A percentile compares a stretch with the other conserved stretches of the same genome.
These are phyloP conservation scores for Tetraselmis chui DNA, from an alignment of 139 green algal species.

Conservation along the genomic window DNA sequence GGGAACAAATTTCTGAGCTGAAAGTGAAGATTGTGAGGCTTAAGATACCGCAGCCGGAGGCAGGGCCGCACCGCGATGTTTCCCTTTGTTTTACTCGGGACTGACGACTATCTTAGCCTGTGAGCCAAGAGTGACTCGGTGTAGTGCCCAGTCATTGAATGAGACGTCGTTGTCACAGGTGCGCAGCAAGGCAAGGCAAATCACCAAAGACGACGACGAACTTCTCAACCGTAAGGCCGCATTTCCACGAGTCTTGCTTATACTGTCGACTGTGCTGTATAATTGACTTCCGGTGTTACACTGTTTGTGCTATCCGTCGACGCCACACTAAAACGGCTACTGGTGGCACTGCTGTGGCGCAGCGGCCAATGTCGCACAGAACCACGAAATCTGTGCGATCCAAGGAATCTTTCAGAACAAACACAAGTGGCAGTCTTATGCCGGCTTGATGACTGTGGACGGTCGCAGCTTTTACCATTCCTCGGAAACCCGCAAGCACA, in stretches of 20 bases:
- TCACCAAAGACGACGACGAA: too few relatives aligned
- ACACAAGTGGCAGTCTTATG: conserved; percentile 9
- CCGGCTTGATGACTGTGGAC: not conserved
- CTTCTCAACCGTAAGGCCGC: too few relatives aligned
- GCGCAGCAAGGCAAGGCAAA: too few relatives aligned
- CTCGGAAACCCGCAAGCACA: conserved; percentile 30
- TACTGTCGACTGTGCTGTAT: not conserved
- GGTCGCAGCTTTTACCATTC: conserved; percentile 16
- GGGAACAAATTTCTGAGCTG: not conserved
- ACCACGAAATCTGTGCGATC: not conserved
- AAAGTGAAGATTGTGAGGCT: not conserved
- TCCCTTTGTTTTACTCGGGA: too few relatives aligned
- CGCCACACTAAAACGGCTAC: too few relatives aligned
- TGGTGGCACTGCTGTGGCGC: too few relatives aligned
- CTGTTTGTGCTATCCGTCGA: too few relatives aligned
- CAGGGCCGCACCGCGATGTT: too few relatives aligned
- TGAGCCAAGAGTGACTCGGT: too few relatives aligned
- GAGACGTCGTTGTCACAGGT: too few relatives aligned
- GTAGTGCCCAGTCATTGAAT: not conserved
- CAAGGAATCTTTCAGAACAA: not conserved
- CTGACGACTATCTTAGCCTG: too few relatives aligned
- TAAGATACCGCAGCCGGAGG: not conserved
- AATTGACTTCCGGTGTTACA: not conserved
- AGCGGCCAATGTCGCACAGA: not conserved
- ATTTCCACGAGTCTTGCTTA: not conserved